phyloP scores from a whole-genome alignment of 2,329 filamentous ascomycete species.

The Pochonia chlamydosporia region DNA sequence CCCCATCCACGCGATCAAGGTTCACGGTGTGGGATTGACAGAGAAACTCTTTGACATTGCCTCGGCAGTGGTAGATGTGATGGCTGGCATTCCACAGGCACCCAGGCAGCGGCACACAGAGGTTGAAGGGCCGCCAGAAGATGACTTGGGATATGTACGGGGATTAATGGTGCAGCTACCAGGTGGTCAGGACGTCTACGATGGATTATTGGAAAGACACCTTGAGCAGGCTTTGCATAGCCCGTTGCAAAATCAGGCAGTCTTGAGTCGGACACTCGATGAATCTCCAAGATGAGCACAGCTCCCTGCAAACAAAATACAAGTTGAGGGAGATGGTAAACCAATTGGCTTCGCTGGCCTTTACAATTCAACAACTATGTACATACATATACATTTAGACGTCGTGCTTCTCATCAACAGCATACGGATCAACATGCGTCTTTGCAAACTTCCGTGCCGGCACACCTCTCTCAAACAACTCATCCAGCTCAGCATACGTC shows the following conservation, averaged over 20 bases:
- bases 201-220: conserved; percentile 33
- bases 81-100: conserved; percentile 32
- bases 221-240: conserved; percentile 26
- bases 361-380: too few species aligned
- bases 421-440: conserved; percentile 32
- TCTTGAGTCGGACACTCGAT: too few species aligned
- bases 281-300: too few species aligned
- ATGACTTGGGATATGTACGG: conserved; percentile 32
- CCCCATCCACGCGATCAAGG: conserved; percentile 30
- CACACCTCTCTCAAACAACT: conserved; percentile 24
- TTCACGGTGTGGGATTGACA: conserved; percentile 40
- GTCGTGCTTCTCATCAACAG: conserved; percentile 4
- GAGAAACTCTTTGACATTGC: conserved; percentile 42
- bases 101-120: conserved; percentile 19
- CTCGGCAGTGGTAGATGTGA: conserved; percentile 37
- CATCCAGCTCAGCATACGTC: conserved; percentile 35
- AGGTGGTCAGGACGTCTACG: conserved; percentile 30
- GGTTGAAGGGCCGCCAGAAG: conserved; percentile 24
- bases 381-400: background rate
- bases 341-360: too few species aligned
- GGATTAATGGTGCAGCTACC: conserved; percentile 31
- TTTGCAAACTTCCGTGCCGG: conserved; percentile 26
- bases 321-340: too few species aligned
- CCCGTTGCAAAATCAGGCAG: background rate
- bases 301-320: too few species aligned